Conservation (phyloP, 257 asterid species). For the Nicotiana otophora region DNA sequence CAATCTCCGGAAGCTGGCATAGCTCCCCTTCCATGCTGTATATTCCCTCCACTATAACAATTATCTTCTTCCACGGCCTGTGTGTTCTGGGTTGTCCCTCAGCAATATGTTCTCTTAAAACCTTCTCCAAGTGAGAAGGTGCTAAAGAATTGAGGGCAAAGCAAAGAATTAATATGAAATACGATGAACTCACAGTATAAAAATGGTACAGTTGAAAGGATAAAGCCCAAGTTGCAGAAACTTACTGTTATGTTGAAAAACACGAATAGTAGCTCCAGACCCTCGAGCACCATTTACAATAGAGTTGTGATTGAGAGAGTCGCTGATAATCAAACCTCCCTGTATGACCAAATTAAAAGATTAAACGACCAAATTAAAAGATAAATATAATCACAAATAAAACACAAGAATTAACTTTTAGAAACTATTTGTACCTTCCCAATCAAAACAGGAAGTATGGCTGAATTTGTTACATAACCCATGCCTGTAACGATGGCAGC, state of each 20-base stretch:
- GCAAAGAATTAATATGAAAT: constrained; percentile 9
- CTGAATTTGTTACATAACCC: constrained; percentile 97
- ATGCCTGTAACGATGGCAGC: constrained; percentile 93
- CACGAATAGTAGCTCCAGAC: constrained; percentile 92
- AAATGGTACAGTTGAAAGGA: neutral
- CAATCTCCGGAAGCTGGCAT: constrained; percentile 96
- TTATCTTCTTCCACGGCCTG: constrained; percentile 96
- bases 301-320: constrained; percentile 94
- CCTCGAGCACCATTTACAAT: constrained; percentile 99
- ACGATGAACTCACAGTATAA: neutral
- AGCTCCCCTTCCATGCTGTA: constrained; percentile 99
- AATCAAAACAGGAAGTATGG: constrained; percentile 80
- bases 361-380: constrained; percentile 13
- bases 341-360: constrained; percentile 23
- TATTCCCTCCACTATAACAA: constrained; percentile 97
- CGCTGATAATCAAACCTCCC: constrained; percentile 97
- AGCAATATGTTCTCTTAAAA: constrained; percentile 82
- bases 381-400: neutral
- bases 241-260: constrained; percentile 95
- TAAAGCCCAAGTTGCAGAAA: constrained; percentile 15
- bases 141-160: constrained; percentile 41
- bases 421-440: constrained; percentile 61
- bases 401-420: neutral
- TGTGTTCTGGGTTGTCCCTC: constrained; percentile 98
- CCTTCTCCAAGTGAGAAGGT: constrained; percentile 89